Evolutionary conservation across 169 alveolate species (phyloP).

Genomic region (Eimeria brunetti): DNA sequence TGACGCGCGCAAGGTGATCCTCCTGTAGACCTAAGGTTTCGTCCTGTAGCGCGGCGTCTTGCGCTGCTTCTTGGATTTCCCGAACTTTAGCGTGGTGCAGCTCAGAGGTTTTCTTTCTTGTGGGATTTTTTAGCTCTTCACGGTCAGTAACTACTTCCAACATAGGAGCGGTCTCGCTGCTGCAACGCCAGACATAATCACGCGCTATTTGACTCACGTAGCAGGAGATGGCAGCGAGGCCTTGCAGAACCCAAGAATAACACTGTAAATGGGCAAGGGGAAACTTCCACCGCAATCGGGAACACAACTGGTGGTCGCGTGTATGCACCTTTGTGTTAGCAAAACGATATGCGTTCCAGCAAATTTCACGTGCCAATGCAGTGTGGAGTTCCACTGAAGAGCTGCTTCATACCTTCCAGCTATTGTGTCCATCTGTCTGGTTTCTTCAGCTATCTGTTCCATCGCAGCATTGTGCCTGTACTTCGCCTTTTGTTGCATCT

Average conservation of each 20-base stretch:
- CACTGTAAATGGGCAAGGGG: not conserved
- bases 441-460: slow-evolving; percentile 43
- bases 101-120: slow-evolving; percentile 34
- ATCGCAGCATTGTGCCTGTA: slow-evolving; percentile 52
- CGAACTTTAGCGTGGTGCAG: slow-evolving; percentile 42
- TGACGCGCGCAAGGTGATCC: slow-evolving; percentile 24
- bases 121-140: not conserved
- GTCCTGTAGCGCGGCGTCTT: slow-evolving; percentile 69
- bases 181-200: slow-evolving; percentile 10
- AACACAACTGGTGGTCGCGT: not conserved
- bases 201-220: not conserved
- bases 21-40: slow-evolving; percentile 43
- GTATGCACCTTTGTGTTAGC: not conserved
- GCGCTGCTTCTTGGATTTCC: slow-evolving; percentile 65
- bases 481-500: slow-evolving; percentile 69
- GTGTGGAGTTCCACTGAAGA: not conserved
- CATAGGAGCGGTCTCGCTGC: not conserved
- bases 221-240: not conserved
- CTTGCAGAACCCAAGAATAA: not conserved
- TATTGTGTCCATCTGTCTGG: not conserved
- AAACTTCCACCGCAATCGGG: not conserved
- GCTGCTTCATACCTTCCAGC: slow-evolving; percentile 27
- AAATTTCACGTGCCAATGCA: not conserved
- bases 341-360: not conserved
- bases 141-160: not conserved